phyloP scores from a whole-genome alignment of 495 filamentous ascomycete genomes.

The Hypoxylon crocopeplum region DNA sequence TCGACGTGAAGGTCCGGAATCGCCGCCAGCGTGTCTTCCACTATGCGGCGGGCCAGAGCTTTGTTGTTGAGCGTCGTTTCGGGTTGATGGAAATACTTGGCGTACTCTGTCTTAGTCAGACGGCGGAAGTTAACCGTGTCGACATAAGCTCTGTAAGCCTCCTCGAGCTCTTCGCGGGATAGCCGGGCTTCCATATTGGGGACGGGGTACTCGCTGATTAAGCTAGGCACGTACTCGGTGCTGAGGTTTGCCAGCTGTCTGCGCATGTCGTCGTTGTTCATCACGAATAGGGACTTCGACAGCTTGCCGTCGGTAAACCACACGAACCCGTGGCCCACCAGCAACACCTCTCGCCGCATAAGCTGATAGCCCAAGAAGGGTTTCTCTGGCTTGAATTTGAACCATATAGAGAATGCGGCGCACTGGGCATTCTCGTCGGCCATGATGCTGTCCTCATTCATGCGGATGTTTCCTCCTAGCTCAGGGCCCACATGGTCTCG shows the following conservation, averaged over 20 bases:
- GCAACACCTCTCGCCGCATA: conserved; percentile 16
- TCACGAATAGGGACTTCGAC: conserved; percentile 22
- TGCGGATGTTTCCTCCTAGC: conserved; percentile 24
- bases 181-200: conserved; percentile 9
- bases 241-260: conserved; percentile 20
- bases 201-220: conserved; percentile 25
- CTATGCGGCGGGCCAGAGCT: conserved; percentile 12
- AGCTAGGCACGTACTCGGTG: conserved; percentile 4
- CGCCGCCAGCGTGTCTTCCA: conserved; percentile 24
- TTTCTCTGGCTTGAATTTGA: conserved; percentile 23
- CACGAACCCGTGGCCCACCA: conserved; percentile 25
- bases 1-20: conserved; percentile 28
- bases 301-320: conserved; percentile 32
- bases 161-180: conserved; percentile 19
- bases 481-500: conserved; percentile 19
- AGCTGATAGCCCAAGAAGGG: conserved; percentile 24
- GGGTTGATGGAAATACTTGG: conserved; percentile 22
- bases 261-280: conserved; percentile 31
- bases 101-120: conserved; percentile 11
- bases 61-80: conserved; percentile 25
- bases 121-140: conserved; percentile 24
- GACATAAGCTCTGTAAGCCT: conserved; percentile 20
- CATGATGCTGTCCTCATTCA: conserved; percentile 30
- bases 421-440: conserved; percentile 25
- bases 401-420: conserved; percentile 24